Base-by-base conservation (phyloP, 495 filamentous ascomycete species). In the Talaromyces liani region DNA sequence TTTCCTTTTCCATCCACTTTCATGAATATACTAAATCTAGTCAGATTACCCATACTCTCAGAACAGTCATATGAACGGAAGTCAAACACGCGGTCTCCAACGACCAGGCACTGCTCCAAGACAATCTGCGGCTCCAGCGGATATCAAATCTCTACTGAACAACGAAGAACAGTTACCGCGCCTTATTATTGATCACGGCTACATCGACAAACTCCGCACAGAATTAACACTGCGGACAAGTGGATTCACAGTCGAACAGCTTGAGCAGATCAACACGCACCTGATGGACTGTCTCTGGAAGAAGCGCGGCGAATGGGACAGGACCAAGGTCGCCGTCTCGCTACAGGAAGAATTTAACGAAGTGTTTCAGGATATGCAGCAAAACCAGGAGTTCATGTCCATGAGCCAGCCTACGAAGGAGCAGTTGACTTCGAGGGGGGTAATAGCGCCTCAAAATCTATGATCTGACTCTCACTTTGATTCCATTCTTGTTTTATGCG, bases 281-380 rank as follows among this genome's bases (percentile, higher is more conserved):
- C 75, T 97, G 68, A 97, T 97, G 93, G 88, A 92, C 64, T 84
- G 85, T 49, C 79, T 98, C 14, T 98, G 94, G 94, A 83, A 80
- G 63, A 81, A 78, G 62, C 83, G 91, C 47, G 81, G 84, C 60
- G 87, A 95, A 67, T 93, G 88, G 83, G 91, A 98, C 73, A 84
- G 94, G 18, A 88, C 83, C 68, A 75, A 75, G 60, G 91, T 98
- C 10, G 80, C 88, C 24, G 70, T 70, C 29, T 74, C 77, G 33
- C 79, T 95, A 33, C 76, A 76, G 12, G 77, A 82, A 6, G 84
- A 87, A 24, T 96, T 97, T 71, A 90, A 95, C 65, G 86, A 88
- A 6, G 85, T 88, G n/a, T 83, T 97, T 63, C 73, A 78, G 16
- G 93, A 97, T 68, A 93, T 98, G 63, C 84, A 87, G 72, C 74